Percentiles rank a stretch among this genome's conserved stretches.
phyloP scores from a whole-genome alignment of 2,329 filamentous ascomycete species.

The Colletotrichum caudatum region DNA sequence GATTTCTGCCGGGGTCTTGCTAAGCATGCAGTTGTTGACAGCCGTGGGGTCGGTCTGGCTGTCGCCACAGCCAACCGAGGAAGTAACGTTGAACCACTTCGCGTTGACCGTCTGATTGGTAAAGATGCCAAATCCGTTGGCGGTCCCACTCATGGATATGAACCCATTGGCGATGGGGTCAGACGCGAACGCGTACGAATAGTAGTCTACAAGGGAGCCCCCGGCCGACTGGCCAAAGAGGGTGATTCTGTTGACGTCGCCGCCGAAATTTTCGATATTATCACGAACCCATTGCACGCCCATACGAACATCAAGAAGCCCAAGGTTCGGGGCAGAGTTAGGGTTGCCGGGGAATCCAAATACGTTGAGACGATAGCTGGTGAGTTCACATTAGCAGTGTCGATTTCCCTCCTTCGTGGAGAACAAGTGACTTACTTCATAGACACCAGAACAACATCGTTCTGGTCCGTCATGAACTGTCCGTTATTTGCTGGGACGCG shows the following conservation, averaged over 20 bases:
- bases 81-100: slow-evolving; percentile 43
- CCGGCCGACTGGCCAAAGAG: slow-evolving; percentile 47
- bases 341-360: slow-evolving; percentile 55
- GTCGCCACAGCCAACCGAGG: slow-evolving; percentile 47
- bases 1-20: slow-evolving; percentile 26
- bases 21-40: slow-evolving; percentile 43
- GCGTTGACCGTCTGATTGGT: slow-evolving; percentile 32
- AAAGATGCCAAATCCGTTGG: slow-evolving; percentile 46
- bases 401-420: too few species aligned
- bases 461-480: slow-evolving; percentile 49
- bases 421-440: slow-evolving; percentile 50
- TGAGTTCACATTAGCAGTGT: background rate
- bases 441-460: slow-evolving; percentile 60
- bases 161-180: slow-evolving; percentile 63
- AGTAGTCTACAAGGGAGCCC: slow-evolving; percentile 55
- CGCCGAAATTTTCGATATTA: slow-evolving; percentile 64
- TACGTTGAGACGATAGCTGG: slow-evolving; percentile 56
- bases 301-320: slow-evolving; percentile 64
- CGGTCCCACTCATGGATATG: slow-evolving; percentile 58
- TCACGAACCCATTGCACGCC: slow-evolving; percentile 64
- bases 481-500: slow-evolving; percentile 7
- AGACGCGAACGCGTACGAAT: slow-evolving; percentile 60
- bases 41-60: slow-evolving; percentile 41
- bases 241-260: slow-evolving; percentile 58
- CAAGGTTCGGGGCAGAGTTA: slow-evolving; percentile 54